Base-by-base conservation (phyloP, 176 grass and related monocot genomes). In the Carex parvula region DNA sequence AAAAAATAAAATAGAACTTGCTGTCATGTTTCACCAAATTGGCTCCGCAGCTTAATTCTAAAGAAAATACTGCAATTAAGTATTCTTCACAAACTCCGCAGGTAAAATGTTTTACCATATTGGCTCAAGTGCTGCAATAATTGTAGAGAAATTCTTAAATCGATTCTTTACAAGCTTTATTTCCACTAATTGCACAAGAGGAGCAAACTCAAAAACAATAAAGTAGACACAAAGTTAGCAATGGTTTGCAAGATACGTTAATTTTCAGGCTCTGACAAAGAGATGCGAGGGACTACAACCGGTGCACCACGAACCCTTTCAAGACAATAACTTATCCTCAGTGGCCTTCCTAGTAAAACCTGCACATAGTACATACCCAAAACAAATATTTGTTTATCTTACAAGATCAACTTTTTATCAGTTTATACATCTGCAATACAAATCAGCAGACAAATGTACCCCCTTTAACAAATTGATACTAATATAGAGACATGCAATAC, bases 251-350 rank as follows among this genome's bases (percentile, higher is more conserved):
- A 56, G 22, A 60, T 60, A 81, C 55, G 57, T 37, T 53, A 42
- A 77, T 52, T 52, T 5, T 78, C 80, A 88, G 84, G 48, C 61
- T 82, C 62, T 41, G 59, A 84, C 64, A 1, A 81, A 21, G 89
- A 89, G 84, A 94, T 82, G 82, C 79, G 90, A 83, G 92, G 89
- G 87, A 92, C 89, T 75, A 97, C 87, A 81, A 91, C 56, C 70
- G 89, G 86, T 30, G 78, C 84, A 87, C 90, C 90, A 54, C 82
- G 82, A 80, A 94, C 90, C 85, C 85, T 94, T 82, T 88, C 95
- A 67, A 92, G 84, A 66, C 90, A 90, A 97, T 87, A 97, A 92
- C 87, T 94, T 91, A 94, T 97, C 81, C 92, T 81, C 48, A 97
- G 75, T 13, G 89, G 87, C 4, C 89, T 74, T 13, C 94, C 94